Evolutionary conservation across 306 rosid genomes (phyloP), one percentile per base, ranked within the genome.

Genomic region (Quercus alba): DNA sequence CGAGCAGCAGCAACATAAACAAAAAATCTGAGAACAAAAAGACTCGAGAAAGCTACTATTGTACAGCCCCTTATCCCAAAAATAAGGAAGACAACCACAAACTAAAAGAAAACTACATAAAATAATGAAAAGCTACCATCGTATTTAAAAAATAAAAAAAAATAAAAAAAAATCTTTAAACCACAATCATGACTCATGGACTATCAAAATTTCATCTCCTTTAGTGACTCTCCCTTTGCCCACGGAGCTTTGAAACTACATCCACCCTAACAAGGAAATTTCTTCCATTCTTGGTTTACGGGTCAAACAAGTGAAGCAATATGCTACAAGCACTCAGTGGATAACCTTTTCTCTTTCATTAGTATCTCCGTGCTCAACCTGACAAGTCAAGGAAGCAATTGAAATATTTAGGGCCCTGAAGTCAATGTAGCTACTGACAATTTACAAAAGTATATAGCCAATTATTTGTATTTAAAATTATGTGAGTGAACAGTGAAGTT

Each of bases 341-440:
- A 84, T 86, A 28, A 41, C 56, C 87, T 81, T 88, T 80, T 84
- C 90, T 72, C 92, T 86, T 77, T 80, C 89, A 6, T 41, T 79
- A 1, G 66, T 83, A 70, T 81, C 91, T 64, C 91, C 98, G 8
- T 69, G 80, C 89, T 85, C 91, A 59, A 85, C 81, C 89, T 85
- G 77, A 58, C 63, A 77, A 69, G 55, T 17, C 26, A 28, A 54
- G 33, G 57, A 46, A 21, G 51, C 8, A 12, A 64, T 23, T 21
- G 20, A 18, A 64, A 23, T 20, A 3, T 28, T 61, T 49, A 5
- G 10, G 3, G 21, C 25, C 17, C 23, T 23, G 74, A 30, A 10
- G 3, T n/a, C 20, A 13, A 63, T 63, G 30, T 15, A 28, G 70
- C 70, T 63, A 28, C 69, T 2, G 9, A 26, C 18, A 21, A 13